phyloP scores from a whole-genome alignment of 2,329 filamentous ascomycete genomes.

The Cercospora berteroae region DNA sequence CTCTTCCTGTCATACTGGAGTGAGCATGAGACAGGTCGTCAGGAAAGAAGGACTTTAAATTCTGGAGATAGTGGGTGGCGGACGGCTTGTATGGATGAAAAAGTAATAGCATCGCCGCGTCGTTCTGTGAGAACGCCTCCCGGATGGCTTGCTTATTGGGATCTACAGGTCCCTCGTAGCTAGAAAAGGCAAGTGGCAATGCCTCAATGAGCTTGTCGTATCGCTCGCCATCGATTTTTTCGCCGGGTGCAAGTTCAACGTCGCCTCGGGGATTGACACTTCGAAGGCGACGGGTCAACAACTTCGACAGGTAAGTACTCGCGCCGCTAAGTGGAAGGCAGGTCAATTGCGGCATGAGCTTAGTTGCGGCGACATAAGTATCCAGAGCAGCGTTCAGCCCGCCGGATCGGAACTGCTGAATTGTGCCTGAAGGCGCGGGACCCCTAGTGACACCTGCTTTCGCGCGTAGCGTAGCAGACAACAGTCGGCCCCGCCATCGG shows the following conservation, averaged over 20 bases:
- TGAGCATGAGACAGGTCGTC: neutral
- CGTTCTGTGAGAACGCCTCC: neutral
- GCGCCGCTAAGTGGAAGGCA: neutral
- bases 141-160: too few relatives aligned
- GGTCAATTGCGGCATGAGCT: slow-evolving; percentile 9
- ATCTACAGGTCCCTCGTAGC: neutral
- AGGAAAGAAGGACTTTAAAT: neutral
- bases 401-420: neutral
- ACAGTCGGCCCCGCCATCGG: slow-evolving; percentile 28
- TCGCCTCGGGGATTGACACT: neutral
- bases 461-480: slow-evolving; percentile 17
- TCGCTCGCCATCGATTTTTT: slow-evolving; percentile 12
- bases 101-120: neutral
- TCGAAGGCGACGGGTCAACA: neutral
- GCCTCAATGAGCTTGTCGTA: slow-evolving; percentile 17
- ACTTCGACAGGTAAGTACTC: neutral
- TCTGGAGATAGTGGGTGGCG: neutral
- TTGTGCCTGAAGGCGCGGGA: neutral
- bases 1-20: neutral
- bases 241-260: neutral
- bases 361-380: slow-evolving; percentile 9
- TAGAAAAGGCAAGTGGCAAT: neutral
- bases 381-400: slow-evolving; percentile 21
- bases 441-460: slow-evolving; percentile 9
- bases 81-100: slow-evolving; percentile 2